Conservation (phyloP, 495 filamentous ascomycete genomes). For the Aspergillus avenaceus region DNA sequence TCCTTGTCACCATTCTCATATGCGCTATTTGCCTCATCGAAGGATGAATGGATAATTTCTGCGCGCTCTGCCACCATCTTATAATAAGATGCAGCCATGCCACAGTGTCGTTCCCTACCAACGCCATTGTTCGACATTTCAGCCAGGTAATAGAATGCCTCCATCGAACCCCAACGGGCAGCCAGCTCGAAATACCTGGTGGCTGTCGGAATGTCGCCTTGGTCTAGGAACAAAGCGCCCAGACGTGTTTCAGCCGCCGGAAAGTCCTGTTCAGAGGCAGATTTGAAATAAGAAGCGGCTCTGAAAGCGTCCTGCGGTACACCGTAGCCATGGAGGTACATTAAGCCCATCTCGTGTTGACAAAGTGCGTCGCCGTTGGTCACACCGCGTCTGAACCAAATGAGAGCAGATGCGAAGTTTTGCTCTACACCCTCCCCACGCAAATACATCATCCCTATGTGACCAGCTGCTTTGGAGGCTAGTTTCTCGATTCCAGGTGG, state of each 20-base stretch:
- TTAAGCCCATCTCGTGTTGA: constrained; percentile 78
- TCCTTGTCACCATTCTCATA: constrained; percentile 85
- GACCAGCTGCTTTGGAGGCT: constrained; percentile 85
- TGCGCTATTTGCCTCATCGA: constrained; percentile 79
- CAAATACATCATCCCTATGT: constrained; percentile 88
- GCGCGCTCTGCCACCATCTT: constrained; percentile 92
- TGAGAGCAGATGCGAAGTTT: constrained; percentile 66
- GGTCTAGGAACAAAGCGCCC: constrained; percentile 84
- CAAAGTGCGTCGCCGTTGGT: constrained; percentile 77
- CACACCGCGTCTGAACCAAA: constrained; percentile 85
- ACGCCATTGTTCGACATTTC: constrained; percentile 82
- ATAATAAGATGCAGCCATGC: constrained; percentile 80
- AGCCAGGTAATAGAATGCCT: constrained; percentile 92
- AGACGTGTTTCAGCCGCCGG: constrained; percentile 78
- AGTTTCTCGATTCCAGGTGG: constrained; percentile 67
- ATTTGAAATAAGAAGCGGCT: constrained; percentile 77
- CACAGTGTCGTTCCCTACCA: constrained; percentile 76
- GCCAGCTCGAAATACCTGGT: constrained; percentile 91
- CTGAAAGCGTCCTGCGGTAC: constrained; percentile 67
- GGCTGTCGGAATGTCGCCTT: constrained; percentile 72
- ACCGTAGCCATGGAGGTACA: constrained; percentile 83
- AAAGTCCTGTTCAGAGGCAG: constrained; percentile 80
- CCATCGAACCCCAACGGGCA: constrained; percentile 80
- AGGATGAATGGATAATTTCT: constrained; percentile 78
- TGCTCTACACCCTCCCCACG: constrained; percentile 88